phyloP scores from a whole-genome alignment of 169 alveolate species.

The Plasmodium vinckei region DNA sequence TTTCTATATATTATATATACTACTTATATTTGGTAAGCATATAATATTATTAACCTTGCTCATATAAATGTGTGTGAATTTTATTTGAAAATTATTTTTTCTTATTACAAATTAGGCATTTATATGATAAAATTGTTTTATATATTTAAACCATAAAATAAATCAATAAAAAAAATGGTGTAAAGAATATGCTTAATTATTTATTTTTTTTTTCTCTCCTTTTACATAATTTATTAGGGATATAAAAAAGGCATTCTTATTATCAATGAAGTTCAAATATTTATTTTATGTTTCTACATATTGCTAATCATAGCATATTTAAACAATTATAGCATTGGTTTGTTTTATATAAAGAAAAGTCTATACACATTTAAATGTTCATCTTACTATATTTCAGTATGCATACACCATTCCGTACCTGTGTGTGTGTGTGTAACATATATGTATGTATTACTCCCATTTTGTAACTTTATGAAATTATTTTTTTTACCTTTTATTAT shows the following conservation, averaged over 20 bases:
- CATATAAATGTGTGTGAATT: neutral
- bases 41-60: neutral
- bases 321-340: conserved; percentile 45
- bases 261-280: conserved; percentile 45
- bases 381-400: neutral
- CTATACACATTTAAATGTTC: neutral
- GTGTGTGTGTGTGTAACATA: neutral
- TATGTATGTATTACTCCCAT: neutral
- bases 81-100: neutral
- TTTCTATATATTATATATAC: conserved; percentile 42
- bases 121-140: neutral
- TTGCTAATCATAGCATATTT: conserved; percentile 31
- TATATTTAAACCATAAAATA: neutral
- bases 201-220: conserved; percentile 1
- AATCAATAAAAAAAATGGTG: neutral
- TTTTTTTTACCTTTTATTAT: conserved; percentile 8
- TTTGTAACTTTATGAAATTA: neutral
- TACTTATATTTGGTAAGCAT: conserved; percentile 54
- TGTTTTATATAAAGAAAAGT: neutral
- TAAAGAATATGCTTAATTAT: neutral
- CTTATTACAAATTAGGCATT: neutral
- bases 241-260: conserved; percentile 26
- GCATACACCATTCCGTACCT: neutral
- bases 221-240: conserved; percentile 21
- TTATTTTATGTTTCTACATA: conserved; percentile 16